Evolutionary conservation across 495 filamentous ascomycete species (phyloP).

Genomic region (Chaetomium tenue): DNA sequence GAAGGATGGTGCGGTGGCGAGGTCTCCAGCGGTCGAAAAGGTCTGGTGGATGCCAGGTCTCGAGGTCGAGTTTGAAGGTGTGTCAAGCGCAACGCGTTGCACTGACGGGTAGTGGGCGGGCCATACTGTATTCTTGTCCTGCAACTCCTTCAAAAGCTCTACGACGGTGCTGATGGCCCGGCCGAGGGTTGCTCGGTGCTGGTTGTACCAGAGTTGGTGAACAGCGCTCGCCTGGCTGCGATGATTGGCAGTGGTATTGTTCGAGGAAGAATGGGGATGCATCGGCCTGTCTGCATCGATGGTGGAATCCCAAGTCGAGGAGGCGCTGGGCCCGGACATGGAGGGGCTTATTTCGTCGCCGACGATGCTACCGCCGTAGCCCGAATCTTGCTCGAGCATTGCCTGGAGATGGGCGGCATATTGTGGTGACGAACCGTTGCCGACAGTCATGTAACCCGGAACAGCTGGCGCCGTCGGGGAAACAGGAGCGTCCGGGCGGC

Average conservation of each 20-base stretch:
- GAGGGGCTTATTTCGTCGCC: constrained; percentile 42
- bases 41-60: constrained; percentile 57
- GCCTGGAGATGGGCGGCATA: constrained; percentile 64
- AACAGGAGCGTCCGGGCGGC: constrained; percentile 18
- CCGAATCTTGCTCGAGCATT: constrained; percentile 81
- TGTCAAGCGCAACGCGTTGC: constrained; percentile 55
- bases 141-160: constrained; percentile 72
- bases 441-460: constrained; percentile 83
- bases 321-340: constrained; percentile 36
- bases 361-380: constrained; percentile 76
- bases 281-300: constrained; percentile 66
- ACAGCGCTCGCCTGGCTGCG: constrained; percentile 47
- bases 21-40: constrained; percentile 45
- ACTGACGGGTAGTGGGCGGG: constrained; percentile 93
- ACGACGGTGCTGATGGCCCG: constrained; percentile 81
- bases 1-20: constrained; percentile 23
- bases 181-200: constrained; percentile 79
- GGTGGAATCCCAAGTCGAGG: constrained; percentile 43
- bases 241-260: constrained; percentile 37
- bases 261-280: constrained; percentile 30
- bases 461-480: constrained; percentile 33
- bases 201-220: constrained; percentile 68
- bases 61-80: constrained; percentile 39
- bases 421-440: constrained; percentile 74
- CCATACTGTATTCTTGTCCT: constrained; percentile 87